Conservation (phyloP, 1,139 yeast genomes). For the Magnusiomyces fungicola region DNA sequence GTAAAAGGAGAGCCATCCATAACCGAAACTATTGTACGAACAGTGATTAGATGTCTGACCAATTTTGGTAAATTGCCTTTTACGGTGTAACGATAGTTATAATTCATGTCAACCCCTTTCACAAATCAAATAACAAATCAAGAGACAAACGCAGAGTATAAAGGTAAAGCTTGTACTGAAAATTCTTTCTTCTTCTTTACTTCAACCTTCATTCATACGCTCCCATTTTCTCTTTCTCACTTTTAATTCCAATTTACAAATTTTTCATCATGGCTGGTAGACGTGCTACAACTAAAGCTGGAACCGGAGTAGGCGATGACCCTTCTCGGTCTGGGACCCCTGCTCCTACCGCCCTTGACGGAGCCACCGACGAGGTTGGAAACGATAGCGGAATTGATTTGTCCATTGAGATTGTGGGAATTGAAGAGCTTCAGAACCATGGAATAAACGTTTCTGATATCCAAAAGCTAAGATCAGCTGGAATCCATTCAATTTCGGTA, state of each 20-base stretch:
- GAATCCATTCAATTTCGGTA: slow-evolving; percentile 49
- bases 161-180: too few species aligned
- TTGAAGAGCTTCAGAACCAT: slow-evolving; percentile 49
- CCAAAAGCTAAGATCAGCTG: slow-evolving; percentile 45
- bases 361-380: slow-evolving; percentile 1
- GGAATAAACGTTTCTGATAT: slow-evolving; percentile 56
- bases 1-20: too few species aligned
- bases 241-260: background rate
- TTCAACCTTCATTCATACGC: background rate
- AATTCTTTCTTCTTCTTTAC: too few species aligned
- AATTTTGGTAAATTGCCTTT: too few species aligned
- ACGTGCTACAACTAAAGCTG: slow-evolving; percentile 6
- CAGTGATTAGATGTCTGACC: too few species aligned
- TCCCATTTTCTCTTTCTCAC: background rate
- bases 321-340: slow-evolving; percentile 7
- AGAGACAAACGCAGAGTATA: too few species aligned
- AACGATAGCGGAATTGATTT: slow-evolving; percentile 11
- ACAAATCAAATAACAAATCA: too few species aligned
- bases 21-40: too few species aligned
- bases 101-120: too few species aligned
- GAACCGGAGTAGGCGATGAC: slow-evolving; percentile 6
- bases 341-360: background rate
- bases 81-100: too few species aligned
- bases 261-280: slow-evolving; percentile 8
- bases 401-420: slow-evolving; percentile 30